These are phyloP conservation scores for Russula griseocarnosa DNA, from an alignment of 768 basidiomycete species.

Conservation along the genomic window DNA sequence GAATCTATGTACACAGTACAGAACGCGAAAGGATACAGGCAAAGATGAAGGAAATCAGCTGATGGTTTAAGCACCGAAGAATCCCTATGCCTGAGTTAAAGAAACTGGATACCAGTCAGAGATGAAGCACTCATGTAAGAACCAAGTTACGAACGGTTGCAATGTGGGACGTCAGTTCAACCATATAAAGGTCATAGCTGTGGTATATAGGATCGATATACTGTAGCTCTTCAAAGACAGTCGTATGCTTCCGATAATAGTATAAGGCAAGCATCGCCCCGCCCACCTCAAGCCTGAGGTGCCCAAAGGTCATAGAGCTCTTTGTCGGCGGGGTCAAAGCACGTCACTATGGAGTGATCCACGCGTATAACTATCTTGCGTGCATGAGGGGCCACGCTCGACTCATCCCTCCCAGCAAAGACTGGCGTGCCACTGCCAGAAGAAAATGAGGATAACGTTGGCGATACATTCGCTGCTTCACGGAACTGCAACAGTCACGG, in stretches of 20 bases:
- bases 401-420: neutral
- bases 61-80: constrained; percentile 15
- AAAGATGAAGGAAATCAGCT: constrained; percentile 29
- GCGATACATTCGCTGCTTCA: constrained; percentile 20
- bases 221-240: neutral
- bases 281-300: constrained; percentile 37
- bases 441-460: constrained; percentile 23
- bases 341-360: constrained; percentile 64
- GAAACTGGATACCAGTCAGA: neutral
- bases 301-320: constrained; percentile 78
- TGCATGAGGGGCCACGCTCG: constrained; percentile 27
- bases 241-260: too few species aligned
- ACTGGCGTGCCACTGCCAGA: constrained; percentile 3
- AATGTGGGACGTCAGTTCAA: too few species aligned
- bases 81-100: constrained; percentile 10
- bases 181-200: neutral
- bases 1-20: constrained; percentile 40
- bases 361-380: constrained; percentile 50
- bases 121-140: constrained; percentile 36
- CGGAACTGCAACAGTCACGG: constrained; percentile 8
- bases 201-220: neutral
- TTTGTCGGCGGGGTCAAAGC: constrained; percentile 71
- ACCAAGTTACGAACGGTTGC: constrained; percentile 27
- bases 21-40: constrained; percentile 42
- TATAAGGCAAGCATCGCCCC: neutral